Base-by-base conservation (phyloP, 2,329 filamentous ascomycete species). In the Diaporthe sp. region DNA sequence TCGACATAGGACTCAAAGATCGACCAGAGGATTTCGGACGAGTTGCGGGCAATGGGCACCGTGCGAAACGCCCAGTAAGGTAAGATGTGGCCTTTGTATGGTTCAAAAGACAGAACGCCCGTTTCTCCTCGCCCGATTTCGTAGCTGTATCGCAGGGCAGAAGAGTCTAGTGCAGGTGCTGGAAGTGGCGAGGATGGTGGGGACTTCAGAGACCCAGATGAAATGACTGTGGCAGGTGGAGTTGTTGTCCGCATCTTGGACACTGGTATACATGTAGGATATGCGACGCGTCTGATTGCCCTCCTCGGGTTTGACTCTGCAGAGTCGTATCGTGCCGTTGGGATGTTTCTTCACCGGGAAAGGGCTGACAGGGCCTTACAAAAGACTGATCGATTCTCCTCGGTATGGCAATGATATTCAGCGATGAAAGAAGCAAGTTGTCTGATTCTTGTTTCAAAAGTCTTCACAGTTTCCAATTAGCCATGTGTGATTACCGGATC, bases 31-130 rank as follows among this genome's bases (percentile, higher is more conserved):
- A 84, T 84, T 1, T 81, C 70, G 0, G 90, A 88, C 60, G 89
- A 91, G 53, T 84, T 82, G 1, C 81, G 82, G 0, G 90, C 90
- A n/a, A 92, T 85, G 0, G 85, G 79, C 0, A 86, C 82, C 0
- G 87, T 91, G 60, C 86, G 86, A 84, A 92, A 93, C 8, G 88
- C 87, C 91, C 91, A 92, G 55, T 88, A 84, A 0, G 91, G 91
- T 0, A 92, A 86, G 0, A 92, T 85, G 22, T 84, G 80, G 25
- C 88, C 90, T 81, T 92, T 92, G 84, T 93, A 93, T 0, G 91
- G 91, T 79, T 92, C 91, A 79, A 89, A 91, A 1, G 89, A 91
- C 44, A 93, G 83, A 13, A 92, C 91, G 72, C 90, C 89, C 81
- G 88, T 87, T 80, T 93, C 90, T 75, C 90, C 90, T 58, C 90